Evolutionary conservation across 164 flowering plant genomes (phyloP), one percentile per base, ranked within the genome.

Genomic region (Liquidambar formosana): DNA sequence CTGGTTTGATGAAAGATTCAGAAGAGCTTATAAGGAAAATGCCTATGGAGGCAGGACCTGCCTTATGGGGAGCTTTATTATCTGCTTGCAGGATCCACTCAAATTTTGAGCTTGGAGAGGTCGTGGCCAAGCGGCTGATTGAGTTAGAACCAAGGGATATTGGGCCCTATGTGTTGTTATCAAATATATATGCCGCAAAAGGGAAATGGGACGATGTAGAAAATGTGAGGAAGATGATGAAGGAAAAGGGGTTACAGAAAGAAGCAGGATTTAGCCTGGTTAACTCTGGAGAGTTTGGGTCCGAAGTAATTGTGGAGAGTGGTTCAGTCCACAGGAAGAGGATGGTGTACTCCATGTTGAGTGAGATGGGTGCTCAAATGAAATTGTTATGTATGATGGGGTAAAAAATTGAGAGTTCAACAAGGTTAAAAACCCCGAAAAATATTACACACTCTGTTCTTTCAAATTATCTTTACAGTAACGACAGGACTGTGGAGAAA

Each of bases 101-200:
- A 11, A 75, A 76, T 77, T 66, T 64, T 27, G 73, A 78, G 61
- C 80, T 82, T 66, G 96, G 86, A 65, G 86, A 83, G 72, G 54
- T 65, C 22, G 77, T 81, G 48, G 92, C 79, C 10, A 77, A 82
- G 70, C 63, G 77, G 45, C 62, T 86, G 12, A 84, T 85, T 41
- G 80, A 80, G 46, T 67, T 79, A 78, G 71, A 81, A 18, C 86
- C 88, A 8, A 59, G 19, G 18, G 86, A 89, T 75, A 61, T 77
- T 21, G 89, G 87, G n/a, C 77, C 92, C 0, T 86, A 89, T 66
- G 66, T 88, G 65, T 53, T 86, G 51, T 73, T 89, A 57, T 82
- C 88, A 13, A 81, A 85, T 66, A 80, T 85, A 22, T 86, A 88
- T 82, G 92, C 94, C n/a, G 73, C 77, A 54, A 77, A 75, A 76